Evolutionary conservation across 371 early-diverging fungal genomes (phyloP).

Genomic region (Mucor saturninus): DNA sequence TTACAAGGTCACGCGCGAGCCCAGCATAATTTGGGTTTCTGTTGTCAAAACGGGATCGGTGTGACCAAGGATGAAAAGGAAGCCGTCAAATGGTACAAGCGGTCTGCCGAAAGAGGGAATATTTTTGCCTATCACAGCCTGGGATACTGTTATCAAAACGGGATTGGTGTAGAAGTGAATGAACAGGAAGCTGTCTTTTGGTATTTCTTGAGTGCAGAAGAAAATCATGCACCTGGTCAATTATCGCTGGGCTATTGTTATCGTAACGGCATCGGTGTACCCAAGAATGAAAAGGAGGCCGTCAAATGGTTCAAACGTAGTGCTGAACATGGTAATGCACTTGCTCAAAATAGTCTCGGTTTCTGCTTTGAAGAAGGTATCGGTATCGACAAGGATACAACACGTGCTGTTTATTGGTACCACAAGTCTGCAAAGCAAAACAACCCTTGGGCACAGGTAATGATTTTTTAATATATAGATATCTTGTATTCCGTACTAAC

Average conservation of each 20-base stretch:
- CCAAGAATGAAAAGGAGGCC: constrained; percentile 64
- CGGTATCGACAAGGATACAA: constrained; percentile 65
- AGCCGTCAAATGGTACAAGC: constrained; percentile 73
- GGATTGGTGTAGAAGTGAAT: constrained; percentile 75
- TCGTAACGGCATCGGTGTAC: constrained; percentile 72
- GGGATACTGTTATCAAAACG: constrained; percentile 91
- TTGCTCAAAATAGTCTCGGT: constrained; percentile 85
- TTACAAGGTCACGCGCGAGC: constrained; percentile 82
- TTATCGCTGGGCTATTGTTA: constrained; percentile 85
- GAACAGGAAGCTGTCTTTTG: constrained; percentile 70
- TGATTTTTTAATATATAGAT: neutral
- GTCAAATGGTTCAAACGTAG: constrained; percentile 69
- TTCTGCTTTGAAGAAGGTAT: constrained; percentile 82
- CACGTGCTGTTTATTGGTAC: constrained; percentile 84
- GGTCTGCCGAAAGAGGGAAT: constrained; percentile 77
- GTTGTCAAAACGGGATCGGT: constrained; percentile 83
- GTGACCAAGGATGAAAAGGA: constrained; percentile 61
- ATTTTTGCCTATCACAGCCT: constrained; percentile 81
- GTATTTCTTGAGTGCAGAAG: constrained; percentile 73
- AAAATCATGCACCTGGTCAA: constrained; percentile 70
- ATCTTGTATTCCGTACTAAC: neutral
- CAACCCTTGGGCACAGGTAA: constrained; percentile 80
- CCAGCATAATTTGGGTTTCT: constrained; percentile 86
- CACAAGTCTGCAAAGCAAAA: constrained; percentile 75
- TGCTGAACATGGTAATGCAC: constrained; percentile 72